These are phyloP conservation scores for Fusarium sp. DNA, from an alignment of 2,329 filamentous ascomycete genomes.

Conservation along the genomic window DNA sequence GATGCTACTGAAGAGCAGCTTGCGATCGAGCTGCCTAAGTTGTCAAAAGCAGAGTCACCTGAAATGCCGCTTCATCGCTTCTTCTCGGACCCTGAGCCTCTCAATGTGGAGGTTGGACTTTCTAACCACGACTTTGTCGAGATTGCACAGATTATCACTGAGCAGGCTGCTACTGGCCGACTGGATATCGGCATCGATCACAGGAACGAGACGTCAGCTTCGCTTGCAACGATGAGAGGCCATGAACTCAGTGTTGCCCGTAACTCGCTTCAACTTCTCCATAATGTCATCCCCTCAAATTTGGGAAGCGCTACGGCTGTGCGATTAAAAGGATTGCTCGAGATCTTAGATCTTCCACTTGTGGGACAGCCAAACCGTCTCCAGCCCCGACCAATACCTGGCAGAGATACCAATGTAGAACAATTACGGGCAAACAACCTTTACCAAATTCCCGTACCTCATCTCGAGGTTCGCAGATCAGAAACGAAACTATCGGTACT, in stretches of 20 bases:
- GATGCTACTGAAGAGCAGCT: constrained; percentile 60
- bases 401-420: constrained; percentile 58
- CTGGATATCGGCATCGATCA: constrained; percentile 53
- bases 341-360: constrained; percentile 68
- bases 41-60: constrained; percentile 61
- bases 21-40: constrained; percentile 62
- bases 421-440: constrained; percentile 64
- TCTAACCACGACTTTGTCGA: constrained; percentile 73
- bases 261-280: constrained; percentile 62
- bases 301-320: constrained; percentile 56
- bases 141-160: constrained; percentile 77
- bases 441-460: constrained; percentile 75
- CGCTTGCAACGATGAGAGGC: constrained; percentile 52
- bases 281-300: constrained; percentile 58
- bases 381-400: constrained; percentile 61
- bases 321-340: constrained; percentile 63
- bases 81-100: constrained; percentile 70
- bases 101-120: constrained; percentile 58
- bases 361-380: constrained; percentile 65
- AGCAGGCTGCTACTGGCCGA: constrained; percentile 71
- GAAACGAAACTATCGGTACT: constrained; percentile 78
- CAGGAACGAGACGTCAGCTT: constrained; percentile 31
- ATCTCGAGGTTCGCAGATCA: constrained; percentile 77
- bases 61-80: constrained; percentile 66
- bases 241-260: constrained; percentile 60